Evolutionary conservation across 768 basidiomycete species (phyloP), one percentile per base, ranked within the genome.

Genomic region (Lanmaoa pseudosensibilis): DNA sequence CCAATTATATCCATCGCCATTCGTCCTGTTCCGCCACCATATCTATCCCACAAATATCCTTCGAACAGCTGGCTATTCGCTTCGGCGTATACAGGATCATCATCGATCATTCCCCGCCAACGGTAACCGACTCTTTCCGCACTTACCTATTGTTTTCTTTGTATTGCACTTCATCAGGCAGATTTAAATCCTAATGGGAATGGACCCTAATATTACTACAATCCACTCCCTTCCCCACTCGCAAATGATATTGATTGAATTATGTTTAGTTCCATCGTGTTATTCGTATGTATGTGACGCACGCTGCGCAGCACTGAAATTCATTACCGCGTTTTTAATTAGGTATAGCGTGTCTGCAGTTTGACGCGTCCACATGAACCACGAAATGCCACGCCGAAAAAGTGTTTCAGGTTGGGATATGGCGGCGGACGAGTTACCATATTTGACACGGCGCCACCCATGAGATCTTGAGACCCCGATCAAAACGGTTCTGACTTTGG

Each of bases 171-270:
- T 3, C n/a, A 54, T 54, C 19, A 50, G 51, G 58, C 50, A n/a
- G 37, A 50, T 33, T 40, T 21, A 27, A 27, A 27, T 19, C 52
- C 39, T 39, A 43, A 51, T 18, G 11, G 32, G 47, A 50, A 64
- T 33, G 52, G 63, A 61, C 56, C 37, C 34, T 55, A 21, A 43
- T 43, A 39, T 51, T 52, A 48, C 13, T n/a, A 34, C 47, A 4
- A 30, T 21, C 5, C 58, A 32, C 41, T 27, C 15, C 12, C 13
- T 38, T 34, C 23, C 27, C 21, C 30, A 44, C 41, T 25, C 33
- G 36, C 41, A 23, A 19, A 32, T 30, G 1, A 4, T 12, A 30
- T 30, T 43, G 25, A 43, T 44, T 47, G 40, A 60, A 32, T 46
- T 23, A 21, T 8, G 30, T 40, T 52, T 51, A 25, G 37, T 27